Percentiles rank a stretch among this genome's conserved stretches.
Conservation (phyloP, 768 basidiomycete genomes). For the Hortiboletus campestris region DNA sequence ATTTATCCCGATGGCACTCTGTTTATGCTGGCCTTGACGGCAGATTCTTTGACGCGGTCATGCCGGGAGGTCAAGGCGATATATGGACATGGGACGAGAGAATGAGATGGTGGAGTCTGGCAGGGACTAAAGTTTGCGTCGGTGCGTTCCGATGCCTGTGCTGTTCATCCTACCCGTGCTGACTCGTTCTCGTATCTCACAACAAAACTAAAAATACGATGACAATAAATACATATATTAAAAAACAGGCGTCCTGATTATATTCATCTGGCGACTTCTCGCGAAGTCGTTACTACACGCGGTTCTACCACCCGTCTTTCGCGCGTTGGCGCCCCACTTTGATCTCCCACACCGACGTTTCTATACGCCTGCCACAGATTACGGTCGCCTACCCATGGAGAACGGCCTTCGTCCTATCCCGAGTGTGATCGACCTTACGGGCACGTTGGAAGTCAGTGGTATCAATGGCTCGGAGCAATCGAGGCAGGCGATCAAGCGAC, state of each 20-base stretch:
- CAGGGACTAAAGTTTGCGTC: slow-evolving; percentile 39
- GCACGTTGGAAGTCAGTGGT: slow-evolving; percentile 38
- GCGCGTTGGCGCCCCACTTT: slow-evolving; percentile 64
- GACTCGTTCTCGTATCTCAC: neutral
- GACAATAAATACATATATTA: too few species aligned
- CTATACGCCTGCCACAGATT: slow-evolving; percentile 91
- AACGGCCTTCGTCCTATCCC: slow-evolving; percentile 70
- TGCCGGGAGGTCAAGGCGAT: slow-evolving; percentile 58
- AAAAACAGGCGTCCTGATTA: slow-evolving; percentile 63
- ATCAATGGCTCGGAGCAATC: slow-evolving; percentile 38
- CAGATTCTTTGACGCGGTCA: slow-evolving; percentile 34
- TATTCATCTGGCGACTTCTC: slow-evolving; percentile 86
- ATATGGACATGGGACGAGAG: slow-evolving; percentile 33
- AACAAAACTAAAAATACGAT: neutral
- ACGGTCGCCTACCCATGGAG: slow-evolving; percentile 63
- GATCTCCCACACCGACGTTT: slow-evolving; percentile 80
- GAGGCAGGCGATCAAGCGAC: slow-evolving; percentile 30
- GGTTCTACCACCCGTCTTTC: slow-evolving; percentile 81
- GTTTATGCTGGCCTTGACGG: slow-evolving; percentile 41
- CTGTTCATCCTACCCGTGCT: neutral
- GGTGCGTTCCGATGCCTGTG: slow-evolving; percentile 31
- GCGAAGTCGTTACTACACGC: slow-evolving; percentile 76
- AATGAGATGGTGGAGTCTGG: slow-evolving; percentile 37
- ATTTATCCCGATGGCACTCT: slow-evolving; percentile 65
- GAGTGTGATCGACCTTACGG: slow-evolving; percentile 78